Percentiles rank a stretch among this genome's conserved stretches.
phyloP scores from a whole-genome alignment of 352 stramenopile species.

The Phytophthora pseudosyringae region DNA sequence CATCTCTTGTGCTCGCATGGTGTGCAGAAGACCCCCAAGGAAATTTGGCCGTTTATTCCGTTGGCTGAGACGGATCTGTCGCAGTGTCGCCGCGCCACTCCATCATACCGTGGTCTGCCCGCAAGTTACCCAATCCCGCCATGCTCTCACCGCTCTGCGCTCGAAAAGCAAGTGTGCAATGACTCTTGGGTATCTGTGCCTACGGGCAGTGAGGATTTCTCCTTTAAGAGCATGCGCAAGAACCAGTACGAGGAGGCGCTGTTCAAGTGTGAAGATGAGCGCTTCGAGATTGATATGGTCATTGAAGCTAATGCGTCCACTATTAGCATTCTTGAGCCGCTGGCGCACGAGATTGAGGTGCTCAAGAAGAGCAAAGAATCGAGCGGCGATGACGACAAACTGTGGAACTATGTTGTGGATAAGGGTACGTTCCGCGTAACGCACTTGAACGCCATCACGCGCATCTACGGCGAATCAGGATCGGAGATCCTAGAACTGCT shows the following conservation, averaged over 20 bases:
- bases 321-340: slow-evolving; percentile 95
- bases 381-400: slow-evolving; percentile 68
- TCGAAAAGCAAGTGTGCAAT: slow-evolving; percentile 94
- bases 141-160: slow-evolving; percentile 94
- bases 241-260: slow-evolving; percentile 99
- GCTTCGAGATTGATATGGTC: slow-evolving; percentile 93
- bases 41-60: slow-evolving; percentile 93
- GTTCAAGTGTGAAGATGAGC: slow-evolving; percentile 99
- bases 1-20: slow-evolving; percentile 76
- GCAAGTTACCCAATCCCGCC: slow-evolving; percentile 97
- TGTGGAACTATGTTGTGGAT: slow-evolving; percentile 94
- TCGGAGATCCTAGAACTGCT: slow-evolving; percentile 94
- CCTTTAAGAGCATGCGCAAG: slow-evolving; percentile 98
- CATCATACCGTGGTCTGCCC: slow-evolving; percentile 97
- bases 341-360: slow-evolving; percentile 95
- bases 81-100: slow-evolving; percentile 92
- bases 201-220: slow-evolving; percentile 98
- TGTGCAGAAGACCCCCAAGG: slow-evolving; percentile 81
- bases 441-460: slow-evolving; percentile 98
- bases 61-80: slow-evolving; percentile 92
- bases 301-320: slow-evolving; percentile 98
- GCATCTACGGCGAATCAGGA: slow-evolving; percentile 97
- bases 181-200: slow-evolving; percentile 98
- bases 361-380: slow-evolving; percentile 76
- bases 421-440: slow-evolving; percentile 95